Evolutionary conservation across 108 stramenopile species (phyloP), one percentile per base, ranked within the genome.

Genomic region (Nitzschia inconspicua): DNA sequence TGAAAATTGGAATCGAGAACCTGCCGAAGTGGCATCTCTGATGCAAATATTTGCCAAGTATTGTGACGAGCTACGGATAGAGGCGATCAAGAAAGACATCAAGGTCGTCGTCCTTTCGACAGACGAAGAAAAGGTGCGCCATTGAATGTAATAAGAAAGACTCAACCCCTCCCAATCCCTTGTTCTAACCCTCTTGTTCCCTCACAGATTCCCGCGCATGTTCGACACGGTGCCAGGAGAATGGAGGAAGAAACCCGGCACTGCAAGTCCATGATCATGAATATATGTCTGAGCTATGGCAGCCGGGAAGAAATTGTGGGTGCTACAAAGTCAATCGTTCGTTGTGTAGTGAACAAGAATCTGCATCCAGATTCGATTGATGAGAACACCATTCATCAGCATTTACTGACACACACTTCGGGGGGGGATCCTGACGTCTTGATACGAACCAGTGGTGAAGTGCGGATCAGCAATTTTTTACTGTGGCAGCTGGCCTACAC

Each of bases 381-480:
- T 25, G 91, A 91, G 53, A 37, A 57, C 1, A 13, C 51, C 6
- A 32, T 95, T 49, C 49, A 68, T 51, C 35, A 55, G 19, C 75
- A 65, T 7, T 60, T 89, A 34, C 52, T 90, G 36, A 83, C 86
- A 6, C 31, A 47, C 16, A 68, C 66, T 23, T 76, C 68, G 27
- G 37, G 47, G 16, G 57, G 72, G 35, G 89, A 90, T 60, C 97
- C 97, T 0, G 97, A 99, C 39, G 48, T 98, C 1, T 53, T 99
- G 36, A 86, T 99, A 19, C 82, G 98, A 19, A 99, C 98, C 0
- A 89, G 87, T 20, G 98, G 98, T 1, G 98, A 99, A 84, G 56
- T 76, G 24, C 80, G 98, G 18, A 62, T 97, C 18, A 92, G 88
- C 58, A 97, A 97, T 74, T 98, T 96, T 69, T 74, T 97, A 22